phyloP scores from a whole-genome alignment of 2,329 filamentous ascomycete species.

The Colletotrichum sublineola region DNA sequence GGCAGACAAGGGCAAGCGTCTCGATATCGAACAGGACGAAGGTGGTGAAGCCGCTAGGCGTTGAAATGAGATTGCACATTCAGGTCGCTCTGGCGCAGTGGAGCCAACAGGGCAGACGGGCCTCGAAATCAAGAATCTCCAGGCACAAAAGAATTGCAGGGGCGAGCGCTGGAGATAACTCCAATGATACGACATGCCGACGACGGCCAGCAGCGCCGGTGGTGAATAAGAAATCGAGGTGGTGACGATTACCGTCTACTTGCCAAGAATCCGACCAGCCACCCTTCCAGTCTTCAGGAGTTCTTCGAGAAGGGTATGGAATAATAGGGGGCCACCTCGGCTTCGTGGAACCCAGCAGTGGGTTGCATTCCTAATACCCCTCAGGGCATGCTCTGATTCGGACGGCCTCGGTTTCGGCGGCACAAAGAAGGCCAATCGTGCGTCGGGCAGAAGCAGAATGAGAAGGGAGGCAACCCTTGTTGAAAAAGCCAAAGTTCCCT shows the following conservation, averaged over 20 bases:
- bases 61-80: constrained; percentile 38
- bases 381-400: constrained; percentile 19
- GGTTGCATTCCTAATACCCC: constrained; percentile 19
- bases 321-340: constrained; percentile 3
- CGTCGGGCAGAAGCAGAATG: neutral
- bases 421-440: neutral
- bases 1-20: constrained; percentile 17
- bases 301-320: constrained; percentile 39
- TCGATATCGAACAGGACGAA: neutral
- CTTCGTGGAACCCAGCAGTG: constrained; percentile 4
- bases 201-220: constrained; percentile 34
- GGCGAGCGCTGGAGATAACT: constrained; percentile 36
- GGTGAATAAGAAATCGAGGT: constrained; percentile 35
- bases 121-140: constrained; percentile 31
- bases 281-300: neutral
- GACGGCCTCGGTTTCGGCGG: constrained; percentile 11
- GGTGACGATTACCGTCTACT: constrained; percentile 31
- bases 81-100: constrained; percentile 38
- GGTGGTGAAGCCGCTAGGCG: constrained; percentile 1
- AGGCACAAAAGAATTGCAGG: constrained; percentile 31
- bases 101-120: constrained; percentile 27
- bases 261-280: constrained; percentile 8
- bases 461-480: constrained; percentile 11
- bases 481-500: constrained; percentile 12
- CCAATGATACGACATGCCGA: constrained; percentile 29